A percentile compares a stretch with the other conserved stretches of the same genome.
These are phyloP conservation scores for Jacaranda copaia DNA, from an alignment of 257 asterid genomes.

Conservation along the genomic window DNA sequence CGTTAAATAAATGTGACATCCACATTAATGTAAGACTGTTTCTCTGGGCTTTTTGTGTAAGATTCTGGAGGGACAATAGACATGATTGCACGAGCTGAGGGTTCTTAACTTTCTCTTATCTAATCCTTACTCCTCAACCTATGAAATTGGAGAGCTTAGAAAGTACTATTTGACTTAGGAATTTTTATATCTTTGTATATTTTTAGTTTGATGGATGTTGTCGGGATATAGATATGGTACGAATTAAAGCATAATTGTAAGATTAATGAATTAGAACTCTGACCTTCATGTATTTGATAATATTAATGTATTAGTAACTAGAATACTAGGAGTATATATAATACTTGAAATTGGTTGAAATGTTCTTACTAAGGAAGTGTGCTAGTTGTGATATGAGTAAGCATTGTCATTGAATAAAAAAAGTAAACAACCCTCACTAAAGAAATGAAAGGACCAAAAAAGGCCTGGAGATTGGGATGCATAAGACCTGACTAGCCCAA, in stretches of 20 bases:
- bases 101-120: slow-evolving; percentile 38
- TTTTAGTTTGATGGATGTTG: slow-evolving; percentile 32
- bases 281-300: not conserved
- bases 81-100: slow-evolving; percentile 70
- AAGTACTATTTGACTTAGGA: slow-evolving; percentile 5
- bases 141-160: not conserved
- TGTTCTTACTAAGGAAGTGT: not conserved
- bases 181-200: not conserved
- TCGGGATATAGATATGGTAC: not conserved
- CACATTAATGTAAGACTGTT: slow-evolving; percentile 55
- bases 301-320: not conserved
- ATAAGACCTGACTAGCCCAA: too few species aligned
- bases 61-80: slow-evolving; percentile 40
- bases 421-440: too few species aligned
- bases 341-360: not conserved
- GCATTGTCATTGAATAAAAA: too few species aligned
- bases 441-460: too few species aligned
- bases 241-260: not conserved
- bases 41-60: slow-evolving; percentile 38
- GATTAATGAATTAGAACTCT: not conserved
- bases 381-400: too few species aligned
- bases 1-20: slow-evolving; percentile 53
- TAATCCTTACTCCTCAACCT: not conserved
- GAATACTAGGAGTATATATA: not conserved
- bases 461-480: too few species aligned